phyloP scores from a whole-genome alignment of 305 asterid genomes.

The Euphrasia arctica region DNA sequence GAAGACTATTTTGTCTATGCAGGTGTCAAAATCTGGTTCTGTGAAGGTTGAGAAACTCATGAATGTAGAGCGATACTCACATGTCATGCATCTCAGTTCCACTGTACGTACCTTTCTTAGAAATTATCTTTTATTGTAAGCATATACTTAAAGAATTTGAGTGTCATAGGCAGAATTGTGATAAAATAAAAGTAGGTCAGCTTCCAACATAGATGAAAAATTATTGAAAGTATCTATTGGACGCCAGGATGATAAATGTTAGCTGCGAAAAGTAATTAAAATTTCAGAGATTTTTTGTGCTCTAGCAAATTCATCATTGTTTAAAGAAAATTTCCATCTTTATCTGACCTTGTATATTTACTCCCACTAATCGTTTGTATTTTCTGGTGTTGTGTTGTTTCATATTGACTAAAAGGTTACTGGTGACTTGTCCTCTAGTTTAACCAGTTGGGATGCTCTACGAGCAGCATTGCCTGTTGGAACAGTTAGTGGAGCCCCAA shows the following conservation, averaged over 20 bases:
- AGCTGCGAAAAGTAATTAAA: slow-evolving; percentile 1
- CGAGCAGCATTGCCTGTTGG: slow-evolving; percentile 99
- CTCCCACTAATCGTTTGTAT: not conserved
- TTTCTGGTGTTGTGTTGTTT: not conserved
- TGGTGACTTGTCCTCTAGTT: slow-evolving; percentile 66
- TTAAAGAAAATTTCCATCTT: slow-evolving; percentile 12
- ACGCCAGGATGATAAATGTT: slow-evolving; percentile 12
- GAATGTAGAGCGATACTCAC: slow-evolving; percentile 96
- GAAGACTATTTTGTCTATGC: slow-evolving; percentile 27
- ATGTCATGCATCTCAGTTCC: slow-evolving; percentile 99
- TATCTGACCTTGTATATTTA: not conserved
- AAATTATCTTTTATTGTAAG: slow-evolving; percentile 2
- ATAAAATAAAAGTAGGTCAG: not conserved
- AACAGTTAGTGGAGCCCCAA: slow-evolving; percentile 99
- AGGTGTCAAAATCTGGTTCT: slow-evolving; percentile 91
- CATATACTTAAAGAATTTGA: not conserved
- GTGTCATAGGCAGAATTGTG: not conserved
- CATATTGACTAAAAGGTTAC: slow-evolving; percentile 57
- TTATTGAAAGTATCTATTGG: slow-evolving; percentile 11
- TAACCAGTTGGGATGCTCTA: slow-evolving; percentile 93
- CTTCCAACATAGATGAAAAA: slow-evolving; percentile 9
- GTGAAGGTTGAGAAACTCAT: slow-evolving; percentile 91
- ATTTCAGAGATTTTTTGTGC: slow-evolving; percentile 2
- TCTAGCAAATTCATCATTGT: slow-evolving; percentile 16
- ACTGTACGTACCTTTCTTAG: slow-evolving; percentile 54